Base-by-base conservation (phyloP, 306 rosid species). In the Lathyrus sativus region DNA sequence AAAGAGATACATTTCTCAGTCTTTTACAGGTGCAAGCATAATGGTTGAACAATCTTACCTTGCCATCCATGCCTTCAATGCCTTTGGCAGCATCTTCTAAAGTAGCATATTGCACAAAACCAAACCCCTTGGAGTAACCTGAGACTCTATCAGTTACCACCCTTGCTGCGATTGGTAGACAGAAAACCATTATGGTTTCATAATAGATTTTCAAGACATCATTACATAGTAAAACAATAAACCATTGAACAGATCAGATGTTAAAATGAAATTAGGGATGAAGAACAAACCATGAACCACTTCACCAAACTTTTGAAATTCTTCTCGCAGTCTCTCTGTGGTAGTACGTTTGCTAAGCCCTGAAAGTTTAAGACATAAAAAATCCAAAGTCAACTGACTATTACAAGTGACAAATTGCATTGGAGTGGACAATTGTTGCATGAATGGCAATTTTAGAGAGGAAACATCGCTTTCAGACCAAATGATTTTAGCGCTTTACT, bases 51-150 rank as follows among this genome's bases (percentile, higher is more conserved):
- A n/a, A 53, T 44, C 81, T 74, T 57, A 93, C 99, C 97, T 85
- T 80, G 57, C 99, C 99, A 84, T 93, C 95, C 99, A 93, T 93
- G 75, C 99, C 99, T 70, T 88, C 85, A 28, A 88, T 93, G 71
- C 99, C 97, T 77, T 85, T 87, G 53, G 80, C 85, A 50, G 99
- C 97, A 42, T 77, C 99, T 65, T 88, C 97, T 69, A 90, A 51
- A 45, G 85, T 88, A 15, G 90, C 80, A 87, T 90, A 90, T 37
- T 56, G 83, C 65, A 93, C 99, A 77, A 93, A 93, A 80, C 99
- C 99, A 72, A 85, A 93, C 11, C 96, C 99, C 80, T 88, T 93
- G 15, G 97, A 90, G 72, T 82, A 93, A 70, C 99, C 99, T 6
- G 99, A 83, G 65, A 46, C 92, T 50, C 92, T 75, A 80, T 93